Evolutionary conservation across 768 basidiomycete genomes (phyloP).

Genomic region (Porpolomopsis calyptriformis): DNA sequence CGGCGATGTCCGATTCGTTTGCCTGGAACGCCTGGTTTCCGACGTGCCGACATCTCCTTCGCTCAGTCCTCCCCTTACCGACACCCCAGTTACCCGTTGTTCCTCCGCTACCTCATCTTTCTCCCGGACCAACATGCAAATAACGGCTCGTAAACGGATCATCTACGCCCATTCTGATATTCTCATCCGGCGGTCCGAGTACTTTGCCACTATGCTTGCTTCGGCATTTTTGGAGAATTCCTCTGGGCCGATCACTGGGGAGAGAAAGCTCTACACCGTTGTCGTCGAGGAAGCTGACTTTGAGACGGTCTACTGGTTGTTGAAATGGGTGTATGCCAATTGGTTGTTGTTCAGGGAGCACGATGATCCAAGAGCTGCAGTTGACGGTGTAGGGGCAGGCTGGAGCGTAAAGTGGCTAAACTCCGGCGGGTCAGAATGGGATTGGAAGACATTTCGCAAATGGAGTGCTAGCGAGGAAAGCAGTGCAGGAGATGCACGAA

Average conservation of each 20-base stretch:
- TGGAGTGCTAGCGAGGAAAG: constrained; percentile 25
- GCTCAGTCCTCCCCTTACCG: constrained; percentile 19
- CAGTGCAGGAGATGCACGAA: constrained; percentile 32
- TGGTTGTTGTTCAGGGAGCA: constrained; percentile 60
- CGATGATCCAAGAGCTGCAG: constrained; percentile 58
- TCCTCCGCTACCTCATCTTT: constrained; percentile 35
- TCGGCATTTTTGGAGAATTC: constrained; percentile 59
- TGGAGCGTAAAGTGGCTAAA: constrained; percentile 52
- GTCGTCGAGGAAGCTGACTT: constrained; percentile 75
- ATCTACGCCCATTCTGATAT: constrained; percentile 77
- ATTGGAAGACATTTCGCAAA: constrained; percentile 55
- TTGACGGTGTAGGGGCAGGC: constrained; percentile 57
- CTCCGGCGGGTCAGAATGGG: constrained; percentile 47
- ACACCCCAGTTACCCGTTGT: constrained; percentile 24
- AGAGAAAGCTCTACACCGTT: constrained; percentile 51
- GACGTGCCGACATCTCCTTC: constrained; percentile 18
- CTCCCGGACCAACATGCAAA: constrained; percentile 31
- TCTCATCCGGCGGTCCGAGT: constrained; percentile 62
- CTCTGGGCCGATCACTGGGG: constrained; percentile 26
- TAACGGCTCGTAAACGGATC: constrained; percentile 55
- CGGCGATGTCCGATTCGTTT: constrained; percentile 69
- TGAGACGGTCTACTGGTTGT: constrained; percentile 66
- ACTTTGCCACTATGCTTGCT: constrained; percentile 64
- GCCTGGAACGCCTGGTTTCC: constrained; percentile 41
- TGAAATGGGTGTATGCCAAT: constrained; percentile 69